These are phyloP conservation scores for Talaromyces adpressus DNA, from an alignment of 495 filamentous ascomycete genomes.

Conservation along the genomic window DNA sequence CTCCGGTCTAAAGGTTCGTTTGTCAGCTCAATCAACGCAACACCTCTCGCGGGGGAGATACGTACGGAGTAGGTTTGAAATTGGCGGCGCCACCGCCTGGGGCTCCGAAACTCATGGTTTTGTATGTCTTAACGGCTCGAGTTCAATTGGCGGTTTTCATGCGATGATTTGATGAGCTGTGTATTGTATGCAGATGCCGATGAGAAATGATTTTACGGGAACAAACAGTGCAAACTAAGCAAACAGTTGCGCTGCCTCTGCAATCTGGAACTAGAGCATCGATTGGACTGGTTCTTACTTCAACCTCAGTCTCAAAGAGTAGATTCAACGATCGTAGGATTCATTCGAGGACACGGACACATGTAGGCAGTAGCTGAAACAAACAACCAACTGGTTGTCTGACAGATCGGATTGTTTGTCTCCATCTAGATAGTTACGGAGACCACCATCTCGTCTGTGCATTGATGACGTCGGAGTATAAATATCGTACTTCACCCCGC, in stretches of 20 bases:
- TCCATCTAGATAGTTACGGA: neutral
- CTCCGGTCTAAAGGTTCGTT: constrained; percentile 60
- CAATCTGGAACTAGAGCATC: neutral
- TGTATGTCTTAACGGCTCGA: neutral
- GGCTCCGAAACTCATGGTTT: constrained; percentile 59
- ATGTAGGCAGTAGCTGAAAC: neutral
- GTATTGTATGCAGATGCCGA: neutral
- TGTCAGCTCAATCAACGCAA: neutral
- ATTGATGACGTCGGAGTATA: constrained; percentile 11
- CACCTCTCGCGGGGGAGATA: constrained; percentile 11
- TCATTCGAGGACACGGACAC: neutral
- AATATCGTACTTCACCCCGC: neutral
- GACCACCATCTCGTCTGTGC: neutral
- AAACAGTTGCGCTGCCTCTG: constrained; percentile 17
- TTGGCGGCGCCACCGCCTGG: constrained; percentile 66
- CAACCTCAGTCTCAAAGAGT: neutral
- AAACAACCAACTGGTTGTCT: neutral
- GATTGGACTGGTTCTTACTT: neutral
- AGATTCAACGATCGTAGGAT: neutral
- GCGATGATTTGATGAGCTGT: neutral
- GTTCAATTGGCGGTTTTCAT: neutral
- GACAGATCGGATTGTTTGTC: neutral
- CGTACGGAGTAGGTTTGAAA: constrained; percentile 72
- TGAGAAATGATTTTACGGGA: neutral
- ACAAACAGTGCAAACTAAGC: constrained; percentile 34